Conservation (phyloP, 2,329 filamentous ascomycete species). For the Apiospora phragmitis region DNA sequence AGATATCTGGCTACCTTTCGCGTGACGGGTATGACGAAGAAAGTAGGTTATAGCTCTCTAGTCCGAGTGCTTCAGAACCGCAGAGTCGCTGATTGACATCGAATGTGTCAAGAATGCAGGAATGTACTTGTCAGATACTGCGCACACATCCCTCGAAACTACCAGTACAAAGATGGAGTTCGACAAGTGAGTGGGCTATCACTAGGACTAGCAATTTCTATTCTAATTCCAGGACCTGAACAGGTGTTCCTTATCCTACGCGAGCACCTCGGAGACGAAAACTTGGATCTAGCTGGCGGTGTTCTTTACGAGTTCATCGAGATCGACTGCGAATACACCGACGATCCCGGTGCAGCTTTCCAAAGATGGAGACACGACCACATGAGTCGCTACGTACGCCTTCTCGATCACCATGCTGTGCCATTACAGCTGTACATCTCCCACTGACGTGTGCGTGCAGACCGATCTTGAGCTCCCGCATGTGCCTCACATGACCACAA, state of each 20-base stretch:
- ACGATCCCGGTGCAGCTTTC: constrained; percentile 46
- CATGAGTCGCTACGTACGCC: constrained; percentile 42
- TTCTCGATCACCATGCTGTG: not conserved
- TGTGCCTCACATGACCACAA: constrained; percentile 47
- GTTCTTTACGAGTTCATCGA: constrained; percentile 49
- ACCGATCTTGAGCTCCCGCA: constrained; percentile 45
- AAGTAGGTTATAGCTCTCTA: not conserved
- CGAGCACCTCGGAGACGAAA: constrained; percentile 46
- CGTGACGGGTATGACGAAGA: constrained; percentile 11
- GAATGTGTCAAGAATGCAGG: constrained; percentile 40
- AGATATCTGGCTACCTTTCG: constrained; percentile 5
- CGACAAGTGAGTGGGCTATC: constrained; percentile 33
- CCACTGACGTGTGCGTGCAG: constrained; percentile 23
- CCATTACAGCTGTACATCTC: not conserved
- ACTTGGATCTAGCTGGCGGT: constrained; percentile 43
- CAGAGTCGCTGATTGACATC: not conserved
- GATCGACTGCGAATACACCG: constrained; percentile 43
- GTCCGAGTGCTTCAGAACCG: not conserved
- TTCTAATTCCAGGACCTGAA: not conserved
- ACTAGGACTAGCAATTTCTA: not conserved
- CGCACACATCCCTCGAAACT: constrained; percentile 45
- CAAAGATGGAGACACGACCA: constrained; percentile 48
- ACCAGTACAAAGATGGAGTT: constrained; percentile 46
- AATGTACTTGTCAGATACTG: constrained; percentile 46
- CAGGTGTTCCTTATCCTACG: constrained; percentile 44